These are phyloP conservation scores for Aspergillus sp. DNA, from an alignment of 2,329 filamentous ascomycete species.

Conservation along the genomic window DNA sequence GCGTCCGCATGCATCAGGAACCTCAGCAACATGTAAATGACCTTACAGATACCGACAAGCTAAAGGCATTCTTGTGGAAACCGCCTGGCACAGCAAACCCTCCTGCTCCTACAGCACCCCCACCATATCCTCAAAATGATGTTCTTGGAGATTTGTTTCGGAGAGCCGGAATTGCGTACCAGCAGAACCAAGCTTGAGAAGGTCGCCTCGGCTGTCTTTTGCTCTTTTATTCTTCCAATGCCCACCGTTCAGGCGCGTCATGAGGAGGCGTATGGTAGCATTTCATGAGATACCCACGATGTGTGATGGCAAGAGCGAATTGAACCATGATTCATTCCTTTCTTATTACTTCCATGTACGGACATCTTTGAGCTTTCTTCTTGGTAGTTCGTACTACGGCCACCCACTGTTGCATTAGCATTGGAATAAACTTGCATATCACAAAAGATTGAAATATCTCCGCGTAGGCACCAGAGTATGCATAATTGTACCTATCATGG, in stretches of 20 bases:
- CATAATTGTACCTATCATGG: too few relatives aligned
- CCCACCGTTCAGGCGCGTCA: neutral
- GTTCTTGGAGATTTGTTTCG: constrained; percentile 45
- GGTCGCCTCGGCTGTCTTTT: neutral
- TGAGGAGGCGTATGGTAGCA: constrained; percentile 1
- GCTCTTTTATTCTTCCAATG: neutral
- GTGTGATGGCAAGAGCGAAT: neutral
- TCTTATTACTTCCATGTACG: neutral
- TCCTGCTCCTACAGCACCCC: constrained; percentile 10
- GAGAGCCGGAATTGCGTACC: constrained; percentile 39
- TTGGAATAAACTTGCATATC: too few relatives aligned
- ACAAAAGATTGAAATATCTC: too few relatives aligned
- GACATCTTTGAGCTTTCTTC: too few relatives aligned
- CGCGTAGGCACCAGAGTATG: too few relatives aligned
- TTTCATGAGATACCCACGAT: constrained; percentile 10
- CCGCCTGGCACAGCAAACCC: constrained; percentile 2
- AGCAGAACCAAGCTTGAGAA: constrained; percentile 14
- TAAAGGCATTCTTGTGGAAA: too few relatives aligned
- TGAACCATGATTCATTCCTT: neutral
- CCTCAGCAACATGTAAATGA: constrained; percentile 8
- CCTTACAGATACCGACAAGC: too few relatives aligned
- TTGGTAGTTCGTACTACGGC: too few relatives aligned
- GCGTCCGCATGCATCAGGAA: constrained; percentile 45
- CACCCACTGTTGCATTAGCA: too few relatives aligned
- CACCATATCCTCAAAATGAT: constrained; percentile 27